Evolutionary conservation across 768 basidiomycete species (phyloP).

Genomic region (Trametes meyenii): DNA sequence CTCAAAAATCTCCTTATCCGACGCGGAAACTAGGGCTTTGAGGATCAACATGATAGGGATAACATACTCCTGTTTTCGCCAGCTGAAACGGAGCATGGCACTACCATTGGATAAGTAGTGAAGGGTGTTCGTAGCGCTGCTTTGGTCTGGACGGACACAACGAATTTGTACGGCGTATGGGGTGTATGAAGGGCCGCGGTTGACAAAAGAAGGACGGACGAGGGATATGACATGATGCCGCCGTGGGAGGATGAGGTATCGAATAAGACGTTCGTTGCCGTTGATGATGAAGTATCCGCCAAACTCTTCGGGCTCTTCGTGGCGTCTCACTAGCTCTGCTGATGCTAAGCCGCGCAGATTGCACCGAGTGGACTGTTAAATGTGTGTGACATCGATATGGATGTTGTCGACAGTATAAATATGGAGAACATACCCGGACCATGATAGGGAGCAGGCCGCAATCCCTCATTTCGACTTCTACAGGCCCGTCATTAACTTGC

Average conservation of each 20-base stretch:
- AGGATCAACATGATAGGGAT: conserved; percentile 96
- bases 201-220: conserved; percentile 86
- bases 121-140: conserved; percentile 91
- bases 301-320: conserved; percentile 98
- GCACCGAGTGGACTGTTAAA: conserved; percentile 79
- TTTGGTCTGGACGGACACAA: conserved; percentile 91
- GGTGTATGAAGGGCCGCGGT: conserved; percentile 94
- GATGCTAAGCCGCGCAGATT: conserved; percentile 88
- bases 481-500: conserved; percentile 66
- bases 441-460: conserved; percentile 95
- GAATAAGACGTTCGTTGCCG: conserved; percentile 97
- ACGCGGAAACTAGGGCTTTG: conserved; percentile 88
- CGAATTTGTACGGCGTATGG: conserved; percentile 94
- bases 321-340: conserved; percentile 80
- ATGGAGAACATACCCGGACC: conserved; percentile 76
- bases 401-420: background rate
- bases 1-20: conserved; percentile 96
- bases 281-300: conserved; percentile 99
- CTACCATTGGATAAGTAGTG: conserved; percentile 97
- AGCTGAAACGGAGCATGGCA: conserved; percentile 95
- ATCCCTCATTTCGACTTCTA: conserved; percentile 73
- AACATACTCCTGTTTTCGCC: conserved; percentile 98
- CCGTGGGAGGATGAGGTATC: conserved; percentile 94
- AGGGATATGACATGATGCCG: conserved; percentile 95
- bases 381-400: background rate